Evolutionary conservation across 176 grass and related monocot species (phyloP), one percentile per base, ranked within the genome.

Genomic region (Dactylis glomerata): DNA sequence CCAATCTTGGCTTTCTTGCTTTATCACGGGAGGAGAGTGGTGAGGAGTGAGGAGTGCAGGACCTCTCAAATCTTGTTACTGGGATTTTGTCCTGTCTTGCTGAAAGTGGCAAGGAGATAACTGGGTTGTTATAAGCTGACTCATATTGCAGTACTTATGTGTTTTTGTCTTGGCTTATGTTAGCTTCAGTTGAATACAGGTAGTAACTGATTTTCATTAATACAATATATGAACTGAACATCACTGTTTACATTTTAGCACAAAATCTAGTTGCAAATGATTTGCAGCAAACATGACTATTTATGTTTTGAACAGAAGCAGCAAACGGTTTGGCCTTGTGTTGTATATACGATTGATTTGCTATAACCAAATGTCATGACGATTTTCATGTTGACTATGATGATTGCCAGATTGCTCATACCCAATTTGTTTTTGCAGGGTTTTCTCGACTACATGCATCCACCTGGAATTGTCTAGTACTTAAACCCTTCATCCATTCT

Each of bases 401-500:
- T 51, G 20, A 32, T 71, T 78, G 20, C 32, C 59, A 72, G 34
- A 9, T 68, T 10, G 34, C 65, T 83, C 57, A 74, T 42, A 6
- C 19, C 3, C 44, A 34, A 13, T 38, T 67, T 31, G 3, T 55
- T 56, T 88, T 75, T 83, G 50, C 83, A 89, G 90, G 83, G 42
- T n/a, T 56, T 24, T 33, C 10, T 26, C 6, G 15, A 80, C 49
- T 65, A 24, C 5, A 89, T 89, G 67, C 86, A 44, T 64, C 83
- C 79, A 46, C 56, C 41, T 52, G 83, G 83, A 89, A 51, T 59
- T 36, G 42, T 86, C 52, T 92, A 89, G 90, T 89, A 69, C 78
- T 50, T 92, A 63, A 83, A 86, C 68, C 80, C 30, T 91, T 57
- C 68, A 59, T 87, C 78, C 81, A 91, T 76, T 79, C 90, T 92